Conservation (phyloP, 1,284 basidiomycete species). For the Cryptococcus neoformans region DNA sequence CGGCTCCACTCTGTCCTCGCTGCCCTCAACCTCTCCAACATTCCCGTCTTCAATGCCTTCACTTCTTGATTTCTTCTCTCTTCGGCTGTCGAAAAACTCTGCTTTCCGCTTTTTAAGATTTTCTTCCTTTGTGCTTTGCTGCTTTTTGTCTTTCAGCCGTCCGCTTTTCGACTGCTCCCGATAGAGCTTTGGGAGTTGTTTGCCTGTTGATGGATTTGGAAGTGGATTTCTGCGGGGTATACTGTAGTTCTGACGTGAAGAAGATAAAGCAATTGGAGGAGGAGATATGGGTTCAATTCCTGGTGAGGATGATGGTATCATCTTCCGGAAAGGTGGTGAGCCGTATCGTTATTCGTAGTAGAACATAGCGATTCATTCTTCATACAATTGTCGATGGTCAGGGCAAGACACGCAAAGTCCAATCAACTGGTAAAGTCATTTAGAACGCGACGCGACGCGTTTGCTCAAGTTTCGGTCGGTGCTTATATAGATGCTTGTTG, state of each 20-base stretch:
- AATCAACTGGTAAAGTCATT: too few species aligned
- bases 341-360: too few species aligned
- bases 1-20: slow-evolving; percentile 5
- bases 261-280: slow-evolving; percentile 6
- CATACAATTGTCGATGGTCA: too few species aligned
- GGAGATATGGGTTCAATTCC: slow-evolving; percentile 39
- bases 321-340: background rate
- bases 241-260: background rate
- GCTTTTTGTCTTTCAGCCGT: background rate
- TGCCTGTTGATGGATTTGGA: background rate
- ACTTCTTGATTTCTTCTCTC: slow-evolving; percentile 14
- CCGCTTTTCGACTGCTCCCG: background rate
- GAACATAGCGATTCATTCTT: too few species aligned
- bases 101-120: background rate
- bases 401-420: too few species aligned
- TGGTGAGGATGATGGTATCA: slow-evolving; percentile 34
- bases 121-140: background rate
- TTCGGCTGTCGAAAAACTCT: slow-evolving; percentile 2
- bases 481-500: too few species aligned
- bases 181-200: background rate
- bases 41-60: background rate
- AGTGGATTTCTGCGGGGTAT: background rate
- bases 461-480: too few species aligned
- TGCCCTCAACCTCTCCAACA: background rate
- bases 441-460: too few species aligned